Conservation (phyloP, 495 filamentous ascomycete genomes). For the Pseudevernia furfuracea region DNA sequence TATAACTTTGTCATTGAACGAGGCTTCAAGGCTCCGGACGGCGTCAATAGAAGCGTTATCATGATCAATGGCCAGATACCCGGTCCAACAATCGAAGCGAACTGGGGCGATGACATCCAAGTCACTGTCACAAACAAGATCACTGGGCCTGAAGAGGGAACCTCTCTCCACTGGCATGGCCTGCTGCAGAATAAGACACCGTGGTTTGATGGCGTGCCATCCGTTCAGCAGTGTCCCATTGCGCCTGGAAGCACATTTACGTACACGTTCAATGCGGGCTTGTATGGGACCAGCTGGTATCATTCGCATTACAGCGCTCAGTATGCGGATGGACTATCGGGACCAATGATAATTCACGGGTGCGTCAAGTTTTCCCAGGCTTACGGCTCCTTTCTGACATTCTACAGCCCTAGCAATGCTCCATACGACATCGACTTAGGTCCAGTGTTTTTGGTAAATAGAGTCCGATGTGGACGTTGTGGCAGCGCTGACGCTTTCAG, state of each 20-base stretch:
- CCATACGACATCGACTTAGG: too few relatives aligned
- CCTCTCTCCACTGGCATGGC: slow-evolving; percentile 44
- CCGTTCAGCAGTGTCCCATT: slow-evolving; percentile 47
- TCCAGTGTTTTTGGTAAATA: slow-evolving; percentile 42
- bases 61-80: slow-evolving; percentile 33
- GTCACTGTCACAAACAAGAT: slow-evolving; percentile 50
- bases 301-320: slow-evolving; percentile 43
- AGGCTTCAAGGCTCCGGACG: slow-evolving; percentile 42
- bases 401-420: too few relatives aligned
- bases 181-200: slow-evolving; percentile 35
- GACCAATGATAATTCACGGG: slow-evolving; percentile 54
- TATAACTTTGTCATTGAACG: slow-evolving; percentile 32
- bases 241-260: slow-evolving; percentile 33
- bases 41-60: slow-evolving; percentile 34
- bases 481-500: too few relatives aligned
- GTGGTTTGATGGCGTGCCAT: slow-evolving; percentile 44
- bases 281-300: slow-evolving; percentile 45
- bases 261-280: slow-evolving; percentile 31
- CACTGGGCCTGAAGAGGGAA: slow-evolving; percentile 32
- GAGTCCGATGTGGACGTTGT: slow-evolving; percentile 57
- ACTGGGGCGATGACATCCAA: slow-evolving; percentile 53
- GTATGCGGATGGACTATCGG: slow-evolving; percentile 40
- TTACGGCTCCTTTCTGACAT: too few relatives aligned
- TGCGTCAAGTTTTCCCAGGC: too few relatives aligned
- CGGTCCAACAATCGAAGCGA: slow-evolving; percentile 47